Evolutionary conservation across 2,329 filamentous ascomycete species (phyloP).

Genomic region (Cercospora citrullina): DNA sequence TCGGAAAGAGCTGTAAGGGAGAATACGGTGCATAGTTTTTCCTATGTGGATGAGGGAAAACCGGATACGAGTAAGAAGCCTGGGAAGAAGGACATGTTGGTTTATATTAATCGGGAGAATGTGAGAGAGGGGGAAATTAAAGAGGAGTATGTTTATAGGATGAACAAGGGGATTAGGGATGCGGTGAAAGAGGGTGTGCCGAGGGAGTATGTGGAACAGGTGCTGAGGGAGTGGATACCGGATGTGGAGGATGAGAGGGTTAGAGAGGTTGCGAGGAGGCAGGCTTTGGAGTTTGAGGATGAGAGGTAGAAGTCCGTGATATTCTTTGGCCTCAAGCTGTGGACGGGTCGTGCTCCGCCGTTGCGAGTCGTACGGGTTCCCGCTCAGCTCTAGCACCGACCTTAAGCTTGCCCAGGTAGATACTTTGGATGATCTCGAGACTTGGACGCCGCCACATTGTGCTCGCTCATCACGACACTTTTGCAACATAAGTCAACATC

Average conservation of each 20-base stretch:
- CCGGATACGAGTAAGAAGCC: slow-evolving; percentile 32
- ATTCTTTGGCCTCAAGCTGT: not conserved
- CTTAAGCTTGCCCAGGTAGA: too few species aligned
- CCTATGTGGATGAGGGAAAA: slow-evolving; percentile 10
- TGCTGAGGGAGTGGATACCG: slow-evolving; percentile 56
- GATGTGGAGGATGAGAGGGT: slow-evolving; percentile 32
- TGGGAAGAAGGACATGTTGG: slow-evolving; percentile 47
- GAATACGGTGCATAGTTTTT: not conserved
- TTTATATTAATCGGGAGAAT: slow-evolving; percentile 59
- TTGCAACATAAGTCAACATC: not conserved
- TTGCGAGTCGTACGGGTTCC: not conserved
- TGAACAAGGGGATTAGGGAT: slow-evolving; percentile 65
- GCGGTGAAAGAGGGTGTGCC: slow-evolving; percentile 57
- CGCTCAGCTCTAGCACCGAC: not conserved
- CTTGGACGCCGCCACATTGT: not conserved
- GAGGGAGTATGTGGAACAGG: slow-evolving; percentile 53
- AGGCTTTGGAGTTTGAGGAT: slow-evolving; percentile 39
- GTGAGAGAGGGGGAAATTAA: slow-evolving; percentile 46
- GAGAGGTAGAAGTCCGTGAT: slow-evolving; percentile 5
- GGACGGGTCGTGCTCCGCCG: not conserved
- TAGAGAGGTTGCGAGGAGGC: slow-evolving; percentile 39
- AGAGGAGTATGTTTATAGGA: slow-evolving; percentile 62
- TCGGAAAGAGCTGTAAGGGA: not conserved
- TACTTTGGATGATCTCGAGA: not conserved
- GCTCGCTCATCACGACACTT: not conserved